phyloP scores from a whole-genome alignment of 805 yeast genomes.

The Kluyveromyces aestuarii region DNA sequence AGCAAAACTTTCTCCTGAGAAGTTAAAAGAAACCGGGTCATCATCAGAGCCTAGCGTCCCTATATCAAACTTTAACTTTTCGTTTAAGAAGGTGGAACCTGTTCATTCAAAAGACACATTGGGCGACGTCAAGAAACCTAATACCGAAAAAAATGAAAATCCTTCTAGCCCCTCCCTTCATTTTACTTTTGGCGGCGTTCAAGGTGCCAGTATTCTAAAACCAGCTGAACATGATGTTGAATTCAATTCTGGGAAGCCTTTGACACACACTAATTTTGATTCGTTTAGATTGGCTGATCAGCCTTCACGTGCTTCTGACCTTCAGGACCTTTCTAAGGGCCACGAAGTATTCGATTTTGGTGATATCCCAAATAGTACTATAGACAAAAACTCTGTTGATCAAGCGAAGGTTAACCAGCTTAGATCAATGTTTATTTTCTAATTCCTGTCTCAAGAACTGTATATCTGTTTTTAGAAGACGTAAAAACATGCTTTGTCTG shows the following conservation, averaged over 20 bases:
- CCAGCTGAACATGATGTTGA: not conserved
- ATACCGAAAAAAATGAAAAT: not conserved
- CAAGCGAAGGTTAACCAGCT: constrained; percentile 15
- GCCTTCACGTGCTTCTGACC: not conserved
- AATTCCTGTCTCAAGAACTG: not conserved
- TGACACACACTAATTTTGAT: not conserved
- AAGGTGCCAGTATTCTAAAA: not conserved
- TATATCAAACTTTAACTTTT: not conserved
- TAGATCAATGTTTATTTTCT: constrained; percentile 17
- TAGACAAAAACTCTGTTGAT: constrained; percentile 9
- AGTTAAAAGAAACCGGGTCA: not conserved
- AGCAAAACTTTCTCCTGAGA: constrained; percentile 11
- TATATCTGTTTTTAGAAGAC: no score
- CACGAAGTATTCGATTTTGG: constrained; percentile 12
- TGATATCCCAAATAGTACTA: constrained; percentile 11
- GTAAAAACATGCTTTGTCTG: no score
- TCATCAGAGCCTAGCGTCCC: not conserved
- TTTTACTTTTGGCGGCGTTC: not conserved
- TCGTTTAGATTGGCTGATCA: not conserved
- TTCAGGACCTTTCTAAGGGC: not conserved
- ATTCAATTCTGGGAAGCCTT: not conserved
- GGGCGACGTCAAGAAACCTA: not conserved
- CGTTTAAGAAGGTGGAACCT: not conserved
- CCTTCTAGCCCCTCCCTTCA: not conserved
- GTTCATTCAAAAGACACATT: not conserved